Conservation (phyloP, 2,329 filamentous ascomycete species). For the Apiospora hydei region DNA sequence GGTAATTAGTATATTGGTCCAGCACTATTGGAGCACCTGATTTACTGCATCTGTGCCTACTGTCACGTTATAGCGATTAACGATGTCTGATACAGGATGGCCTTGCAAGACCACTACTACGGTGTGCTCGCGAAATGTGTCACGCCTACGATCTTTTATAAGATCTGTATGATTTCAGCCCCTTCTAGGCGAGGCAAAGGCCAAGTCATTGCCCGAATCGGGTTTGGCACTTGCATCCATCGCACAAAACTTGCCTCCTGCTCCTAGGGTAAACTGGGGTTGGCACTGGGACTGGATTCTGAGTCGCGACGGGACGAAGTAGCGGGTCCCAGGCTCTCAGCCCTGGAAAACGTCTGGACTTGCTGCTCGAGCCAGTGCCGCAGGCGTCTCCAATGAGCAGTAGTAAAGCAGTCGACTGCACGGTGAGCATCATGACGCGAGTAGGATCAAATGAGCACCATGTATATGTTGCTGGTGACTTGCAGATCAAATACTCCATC, state of each 20-base stretch:
- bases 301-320: background rate
- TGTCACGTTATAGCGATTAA: background rate
- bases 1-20: background rate
- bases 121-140: background rate
- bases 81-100: background rate
- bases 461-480: background rate
- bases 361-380: background rate
- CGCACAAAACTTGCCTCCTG: background rate
- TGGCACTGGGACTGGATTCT: background rate
- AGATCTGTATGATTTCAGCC: background rate
- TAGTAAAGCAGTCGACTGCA: background rate
- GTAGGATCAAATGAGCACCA: background rate
- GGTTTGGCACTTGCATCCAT: background rate
- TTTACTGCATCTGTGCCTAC: background rate
- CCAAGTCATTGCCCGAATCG: background rate
- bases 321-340: background rate
- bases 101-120: background rate
- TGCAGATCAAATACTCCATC: background rate
- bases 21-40: background rate
- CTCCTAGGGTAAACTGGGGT: background rate
- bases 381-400: background rate
- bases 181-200: background rate
- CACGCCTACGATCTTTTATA: background rate
- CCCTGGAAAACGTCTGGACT: background rate
- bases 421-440: background rate